Evolutionary conservation across 2,329 filamentous ascomycete genomes (phyloP).

Genomic region (Sarocladium oryzae): DNA sequence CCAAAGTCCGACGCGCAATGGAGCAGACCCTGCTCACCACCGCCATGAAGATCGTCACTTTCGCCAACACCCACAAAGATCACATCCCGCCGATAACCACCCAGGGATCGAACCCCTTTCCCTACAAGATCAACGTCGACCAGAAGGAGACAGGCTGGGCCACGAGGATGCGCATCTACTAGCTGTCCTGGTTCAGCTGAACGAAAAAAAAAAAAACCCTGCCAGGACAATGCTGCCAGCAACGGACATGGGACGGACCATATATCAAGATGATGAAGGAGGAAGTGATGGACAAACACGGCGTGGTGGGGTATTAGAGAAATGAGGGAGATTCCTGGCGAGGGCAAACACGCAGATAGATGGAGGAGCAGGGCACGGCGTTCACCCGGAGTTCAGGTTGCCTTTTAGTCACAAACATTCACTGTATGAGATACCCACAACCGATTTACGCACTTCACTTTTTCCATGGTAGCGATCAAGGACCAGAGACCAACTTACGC

Average conservation of each 20-base stretch:
- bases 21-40: conserved; percentile 82
- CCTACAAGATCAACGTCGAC: conserved; percentile 87
- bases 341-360: not conserved
- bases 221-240: too few species aligned
- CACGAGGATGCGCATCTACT: conserved; percentile 71
- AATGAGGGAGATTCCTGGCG: not conserved
- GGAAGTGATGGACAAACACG: too few species aligned
- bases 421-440: conserved; percentile 3
- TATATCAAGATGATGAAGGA: too few species aligned
- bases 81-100: conserved; percentile 97
- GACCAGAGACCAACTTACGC: too few species aligned
- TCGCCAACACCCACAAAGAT: conserved; percentile 83
- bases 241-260: too few species aligned
- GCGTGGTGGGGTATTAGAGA: not conserved
- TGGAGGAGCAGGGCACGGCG: not conserved
- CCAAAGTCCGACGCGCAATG: conserved; percentile 86
- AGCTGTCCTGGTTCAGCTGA: too few species aligned
- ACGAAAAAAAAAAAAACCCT: too few species aligned
- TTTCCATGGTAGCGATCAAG: not conserved
- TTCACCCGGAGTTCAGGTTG: conserved; percentile 1
- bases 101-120: conserved; percentile 89
- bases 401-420: not conserved
- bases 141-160: conserved; percentile 73
- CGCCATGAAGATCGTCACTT: conserved; percentile 81
- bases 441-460: not conserved